Evolutionary conservation across 23 red algal species (phyloP), one percentile per base, ranked within the genome.

Genomic region (Pyropia yezoensis): DNA sequence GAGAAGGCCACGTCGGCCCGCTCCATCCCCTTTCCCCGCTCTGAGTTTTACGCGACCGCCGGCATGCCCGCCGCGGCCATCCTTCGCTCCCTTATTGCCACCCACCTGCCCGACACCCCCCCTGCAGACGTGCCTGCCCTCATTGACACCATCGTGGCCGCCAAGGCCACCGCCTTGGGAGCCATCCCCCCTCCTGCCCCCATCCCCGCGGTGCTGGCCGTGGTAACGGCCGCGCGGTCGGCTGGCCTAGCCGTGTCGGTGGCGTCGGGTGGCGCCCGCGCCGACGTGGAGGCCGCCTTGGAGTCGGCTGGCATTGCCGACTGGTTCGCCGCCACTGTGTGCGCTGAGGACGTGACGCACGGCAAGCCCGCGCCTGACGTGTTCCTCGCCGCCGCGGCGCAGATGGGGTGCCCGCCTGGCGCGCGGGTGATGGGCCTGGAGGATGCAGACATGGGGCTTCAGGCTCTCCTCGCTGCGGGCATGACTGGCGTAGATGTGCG

Each of bases 361-460:
- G 82, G 82, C 2, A 87, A 87, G 30, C 82, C 82, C 5, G 58
- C 75, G 32, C 82, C 82, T 7, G 82, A 87, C 33, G 75, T 54
- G n/a, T 87, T 87, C 62, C 63, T 70, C 3, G 18, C 49, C 7
- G 82, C 72, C 24, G 82, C 82, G 0, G 54, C 67, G 34, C 45
- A 57, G 34, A 56, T 87, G 62, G 82, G 82, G 8, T 70, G 75
- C 19, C 11, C 70, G 18, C 70, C 71, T 12, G 39, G 39, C 39
- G 52, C 45, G 16, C 57, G 18, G 15, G 75, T 70, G 51, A 65
- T 87, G 25, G 82, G 82, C 1, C 52, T 87, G 25, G 82, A 87
- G 69, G 82, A 87, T 27, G 82, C 58, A 28, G 82, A 87, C 29
- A 67, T 68, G 55, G 82, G 82, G 7, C 16, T 87, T 23, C 49